phyloP scores from a whole-genome alignment of 495 filamentous ascomycete species.

The Lichenothelia convexa region DNA sequence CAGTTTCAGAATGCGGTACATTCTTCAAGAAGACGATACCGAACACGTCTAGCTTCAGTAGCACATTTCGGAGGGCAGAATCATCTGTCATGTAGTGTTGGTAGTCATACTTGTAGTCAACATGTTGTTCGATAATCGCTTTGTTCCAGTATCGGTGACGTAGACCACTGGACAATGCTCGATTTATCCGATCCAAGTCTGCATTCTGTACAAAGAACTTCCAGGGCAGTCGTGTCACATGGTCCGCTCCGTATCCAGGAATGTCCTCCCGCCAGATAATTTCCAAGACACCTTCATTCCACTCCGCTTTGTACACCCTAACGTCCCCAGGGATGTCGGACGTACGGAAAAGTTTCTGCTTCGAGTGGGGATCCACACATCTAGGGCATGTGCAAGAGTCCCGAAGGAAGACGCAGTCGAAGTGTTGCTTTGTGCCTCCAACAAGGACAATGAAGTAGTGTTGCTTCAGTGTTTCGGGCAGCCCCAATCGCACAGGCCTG shows the following conservation, averaged over 20 bases:
- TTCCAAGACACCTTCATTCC: slow-evolving; percentile 27
- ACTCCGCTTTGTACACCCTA: slow-evolving; percentile 15
- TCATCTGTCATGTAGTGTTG: slow-evolving; percentile 46
- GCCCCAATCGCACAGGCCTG: no score
- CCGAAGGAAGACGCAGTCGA: slow-evolving; percentile 39
- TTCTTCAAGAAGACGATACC: slow-evolving; percentile 58
- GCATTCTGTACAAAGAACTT: no score
- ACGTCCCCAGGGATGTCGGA: slow-evolving; percentile 46
- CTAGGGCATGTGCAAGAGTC: slow-evolving; percentile 53
- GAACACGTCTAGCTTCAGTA: slow-evolving; percentile 32
- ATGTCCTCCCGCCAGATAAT: slow-evolving; percentile 48
- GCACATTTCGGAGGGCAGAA: slow-evolving; percentile 30
- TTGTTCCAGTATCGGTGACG: slow-evolving; percentile 24
- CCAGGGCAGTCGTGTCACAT: no score
- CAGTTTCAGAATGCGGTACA: slow-evolving; percentile 43
- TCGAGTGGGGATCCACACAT: slow-evolving; percentile 62
- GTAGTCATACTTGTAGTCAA: slow-evolving; percentile 41
- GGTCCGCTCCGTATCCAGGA: slow-evolving; percentile 24
- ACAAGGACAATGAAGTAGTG: no score
- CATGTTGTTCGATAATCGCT: slow-evolving; percentile 19
- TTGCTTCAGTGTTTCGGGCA: no score
- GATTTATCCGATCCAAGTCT: background rate
- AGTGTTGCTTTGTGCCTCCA: no score
- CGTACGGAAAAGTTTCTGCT: slow-evolving; percentile 65
- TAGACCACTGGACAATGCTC: background rate